phyloP scores from a whole-genome alignment of 768 basidiomycete species.

The Trametes gibbosa region DNA sequence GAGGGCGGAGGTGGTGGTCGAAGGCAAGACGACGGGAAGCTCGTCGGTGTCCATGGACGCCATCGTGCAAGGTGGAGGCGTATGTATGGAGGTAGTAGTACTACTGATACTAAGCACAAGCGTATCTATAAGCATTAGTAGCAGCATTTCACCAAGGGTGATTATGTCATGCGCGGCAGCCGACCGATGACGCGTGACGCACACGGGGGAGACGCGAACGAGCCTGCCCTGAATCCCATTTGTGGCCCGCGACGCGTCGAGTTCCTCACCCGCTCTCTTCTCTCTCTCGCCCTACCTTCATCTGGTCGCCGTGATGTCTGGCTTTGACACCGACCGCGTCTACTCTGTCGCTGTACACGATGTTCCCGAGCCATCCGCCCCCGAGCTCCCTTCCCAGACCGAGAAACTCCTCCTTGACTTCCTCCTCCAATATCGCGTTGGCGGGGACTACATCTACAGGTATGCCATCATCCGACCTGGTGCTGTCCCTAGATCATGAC shows the following conservation, averaged over 20 bases:
- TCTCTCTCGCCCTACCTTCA: background rate
- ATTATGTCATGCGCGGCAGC: too few relatives aligned
- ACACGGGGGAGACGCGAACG: conserved; percentile 20
- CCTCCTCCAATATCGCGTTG: conserved; percentile 82
- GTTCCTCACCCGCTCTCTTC: background rate
- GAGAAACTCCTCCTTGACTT: conserved; percentile 84
- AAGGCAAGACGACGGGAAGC: conserved; percentile 67
- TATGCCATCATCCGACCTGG: conserved; percentile 38
- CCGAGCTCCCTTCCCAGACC: conserved; percentile 76
- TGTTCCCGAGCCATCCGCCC: conserved; percentile 40
- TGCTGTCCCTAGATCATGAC: conserved; percentile 26
- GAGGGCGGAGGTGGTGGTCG: conserved; percentile 69
- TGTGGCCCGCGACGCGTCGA: conserved; percentile 17
- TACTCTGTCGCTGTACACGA: conserved; percentile 82
- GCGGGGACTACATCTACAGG: conserved; percentile 92
- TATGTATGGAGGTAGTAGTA: too few relatives aligned
- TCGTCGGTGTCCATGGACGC: conserved; percentile 78
- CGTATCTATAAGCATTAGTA: too few relatives aligned
- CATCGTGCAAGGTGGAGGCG: conserved; percentile 30
- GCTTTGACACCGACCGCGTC: conserved; percentile 79
- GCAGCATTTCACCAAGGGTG: too few relatives aligned
- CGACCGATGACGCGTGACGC: too few relatives aligned
- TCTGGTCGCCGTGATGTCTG: conserved; percentile 58
- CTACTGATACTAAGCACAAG: too few relatives aligned
- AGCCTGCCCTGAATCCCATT: conserved; percentile 24